A percentile compares a stretch with the other conserved stretches of the same genome.
These are phyloP conservation scores for Daldinia grandis DNA, from an alignment of 495 filamentous ascomycete genomes.

Conservation along the genomic window DNA sequence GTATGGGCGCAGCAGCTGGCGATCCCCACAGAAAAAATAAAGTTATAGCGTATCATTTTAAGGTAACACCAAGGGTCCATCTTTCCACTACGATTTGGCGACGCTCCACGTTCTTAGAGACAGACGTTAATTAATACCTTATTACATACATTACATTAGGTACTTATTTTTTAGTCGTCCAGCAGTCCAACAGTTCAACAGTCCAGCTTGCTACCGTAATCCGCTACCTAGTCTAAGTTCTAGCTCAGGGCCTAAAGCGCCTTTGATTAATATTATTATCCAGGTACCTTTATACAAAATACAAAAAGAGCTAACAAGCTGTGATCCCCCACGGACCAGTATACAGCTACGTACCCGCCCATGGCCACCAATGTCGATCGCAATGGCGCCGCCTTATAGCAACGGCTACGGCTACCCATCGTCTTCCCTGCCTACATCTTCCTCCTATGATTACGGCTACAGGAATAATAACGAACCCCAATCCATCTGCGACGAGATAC, in stretches of 20 bases:
- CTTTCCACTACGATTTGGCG: not conserved
- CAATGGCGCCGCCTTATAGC: constrained; percentile 52
- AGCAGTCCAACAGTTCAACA: no score
- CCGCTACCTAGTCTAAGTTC: no score
- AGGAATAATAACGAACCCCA: constrained; percentile 39
- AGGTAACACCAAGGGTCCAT: constrained; percentile 25
- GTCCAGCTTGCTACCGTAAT: no score
- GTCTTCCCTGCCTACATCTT: constrained; percentile 19
- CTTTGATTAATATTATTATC: no score
- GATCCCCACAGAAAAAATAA: constrained; percentile 27
- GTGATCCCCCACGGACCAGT: constrained; percentile 1
- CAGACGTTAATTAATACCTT: not conserved
- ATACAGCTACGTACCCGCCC: constrained; percentile 15
- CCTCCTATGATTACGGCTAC: constrained; percentile 33
- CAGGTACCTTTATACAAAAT: no score
- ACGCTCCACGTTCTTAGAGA: not conserved
- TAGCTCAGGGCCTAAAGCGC: no score
- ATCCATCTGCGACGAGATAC: constrained; percentile 47
- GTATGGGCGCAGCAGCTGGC: constrained; percentile 13
- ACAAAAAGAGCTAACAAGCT: constrained; percentile 12
- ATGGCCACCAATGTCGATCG: constrained; percentile 45
- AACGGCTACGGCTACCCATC: constrained; percentile 42
- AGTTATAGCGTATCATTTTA: constrained; percentile 39
- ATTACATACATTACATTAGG: not conserved
- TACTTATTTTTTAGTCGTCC: no score